Conservation (phyloP, 306 rosid species). For the Vigna nakashimae region DNA sequence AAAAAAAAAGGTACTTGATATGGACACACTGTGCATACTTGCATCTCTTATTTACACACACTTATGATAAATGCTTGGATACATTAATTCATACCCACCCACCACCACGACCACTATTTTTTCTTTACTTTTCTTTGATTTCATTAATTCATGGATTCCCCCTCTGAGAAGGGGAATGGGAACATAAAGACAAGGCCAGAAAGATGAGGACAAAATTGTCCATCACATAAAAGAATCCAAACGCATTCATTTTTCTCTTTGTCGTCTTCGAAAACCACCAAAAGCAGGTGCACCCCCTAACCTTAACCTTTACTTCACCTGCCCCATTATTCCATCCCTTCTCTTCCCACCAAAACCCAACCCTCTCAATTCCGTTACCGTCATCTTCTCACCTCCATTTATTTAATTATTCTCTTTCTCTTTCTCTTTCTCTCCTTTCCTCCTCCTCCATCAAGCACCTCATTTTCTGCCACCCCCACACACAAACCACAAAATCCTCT, state of each 20-base stretch:
- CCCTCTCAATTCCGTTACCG: constrained; percentile 37
- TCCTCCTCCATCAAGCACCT: constrained; percentile 15
- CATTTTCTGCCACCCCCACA: constrained; percentile 1
- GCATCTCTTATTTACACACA: constrained; percentile 24
- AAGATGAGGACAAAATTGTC: constrained; percentile 58
- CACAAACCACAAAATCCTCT: too few species aligned
- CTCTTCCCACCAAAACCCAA: constrained; percentile 9
- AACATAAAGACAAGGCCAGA: constrained; percentile 29
- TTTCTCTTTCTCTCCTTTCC: background rate
- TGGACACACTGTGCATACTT: background rate
- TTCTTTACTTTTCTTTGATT: too few species aligned
- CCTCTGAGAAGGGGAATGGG: constrained; percentile 24
- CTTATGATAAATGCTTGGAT: background rate
- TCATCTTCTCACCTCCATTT: constrained; percentile 1
- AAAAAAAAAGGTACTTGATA: background rate
- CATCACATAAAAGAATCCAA: constrained; percentile 58
- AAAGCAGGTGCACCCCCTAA: constrained; percentile 57
- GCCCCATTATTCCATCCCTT: constrained; percentile 35
- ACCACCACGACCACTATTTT: too few species aligned
- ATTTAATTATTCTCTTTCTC: background rate
- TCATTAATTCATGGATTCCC: background rate
- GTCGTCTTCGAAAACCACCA: constrained; percentile 81
- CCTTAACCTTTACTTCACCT: constrained; percentile 55
- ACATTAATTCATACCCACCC: background rate
- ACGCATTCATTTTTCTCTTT: constrained; percentile 73